phyloP scores from a whole-genome alignment of 1,284 basidiomycete species.

The Fomitopsis pinicola region DNA sequence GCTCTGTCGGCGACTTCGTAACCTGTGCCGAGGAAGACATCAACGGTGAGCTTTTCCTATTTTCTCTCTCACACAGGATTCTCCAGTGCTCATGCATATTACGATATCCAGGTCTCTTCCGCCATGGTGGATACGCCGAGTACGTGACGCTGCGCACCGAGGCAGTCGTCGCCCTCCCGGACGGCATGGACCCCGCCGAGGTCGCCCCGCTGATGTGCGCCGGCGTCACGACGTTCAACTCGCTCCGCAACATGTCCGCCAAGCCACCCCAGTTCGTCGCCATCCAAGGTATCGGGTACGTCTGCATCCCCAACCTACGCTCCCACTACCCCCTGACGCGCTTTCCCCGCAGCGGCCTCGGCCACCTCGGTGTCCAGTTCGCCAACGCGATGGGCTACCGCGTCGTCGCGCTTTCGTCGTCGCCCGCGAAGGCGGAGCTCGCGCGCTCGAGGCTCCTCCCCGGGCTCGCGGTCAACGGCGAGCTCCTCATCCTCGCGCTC shows the following conservation, averaged over 20 bases:
- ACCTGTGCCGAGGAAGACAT: conserved; percentile 20
- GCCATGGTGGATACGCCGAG: conserved; percentile 18
- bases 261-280: conserved; percentile 24
- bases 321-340: background rate
- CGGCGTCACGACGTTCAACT: conserved; percentile 6
- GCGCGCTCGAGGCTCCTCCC: conserved; percentile 18
- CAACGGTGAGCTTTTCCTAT: conserved; percentile 27
- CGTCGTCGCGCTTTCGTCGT: conserved; percentile 25
- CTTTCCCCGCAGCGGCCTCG: conserved; percentile 20
- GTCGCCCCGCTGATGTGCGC: conserved; percentile 26
- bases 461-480: conserved; percentile 21
- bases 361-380: conserved; percentile 30
- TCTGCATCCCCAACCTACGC: too few species aligned
- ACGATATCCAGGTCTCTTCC: conserved; percentile 9
- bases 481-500: conserved; percentile 20
- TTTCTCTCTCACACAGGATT: too few species aligned
- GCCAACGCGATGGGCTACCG: conserved; percentile 26
- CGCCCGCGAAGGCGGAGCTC: conserved; percentile 21
- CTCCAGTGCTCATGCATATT: background rate
- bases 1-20: conserved; percentile 17
- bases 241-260: conserved; percentile 11
- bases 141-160: conserved; percentile 20
- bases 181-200: conserved; percentile 27
- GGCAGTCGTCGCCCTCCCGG: conserved; percentile 70
- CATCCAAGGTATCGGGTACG: conserved; percentile 30